Conservation (phyloP, 2,329 filamentous ascomycete species). For the Akanthomyces uredinophilus region DNA sequence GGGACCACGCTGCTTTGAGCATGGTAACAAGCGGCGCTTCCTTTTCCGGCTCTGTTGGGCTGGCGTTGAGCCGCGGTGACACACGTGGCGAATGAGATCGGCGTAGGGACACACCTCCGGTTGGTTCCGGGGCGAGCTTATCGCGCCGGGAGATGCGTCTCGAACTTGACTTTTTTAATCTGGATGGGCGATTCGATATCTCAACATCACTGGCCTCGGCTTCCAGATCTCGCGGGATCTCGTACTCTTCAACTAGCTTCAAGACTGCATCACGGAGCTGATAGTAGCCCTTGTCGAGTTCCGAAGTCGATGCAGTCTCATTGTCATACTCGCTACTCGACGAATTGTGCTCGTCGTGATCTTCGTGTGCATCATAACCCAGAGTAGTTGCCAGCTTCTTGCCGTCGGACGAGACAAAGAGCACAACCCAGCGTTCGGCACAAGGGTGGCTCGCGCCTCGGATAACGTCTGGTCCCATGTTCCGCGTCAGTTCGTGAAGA, state of each 20-base stretch:
- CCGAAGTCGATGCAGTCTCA: constrained; percentile 56
- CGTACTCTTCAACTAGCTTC: constrained; percentile 76
- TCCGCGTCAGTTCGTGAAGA: constrained; percentile 65
- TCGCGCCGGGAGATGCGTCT: constrained; percentile 39
- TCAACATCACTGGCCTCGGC: constrained; percentile 54
- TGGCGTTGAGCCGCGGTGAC: neutral
- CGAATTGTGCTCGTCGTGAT: constrained; percentile 53
- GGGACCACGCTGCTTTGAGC: constrained; percentile 69
- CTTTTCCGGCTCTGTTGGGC: constrained; percentile 21
- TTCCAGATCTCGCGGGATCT: constrained; percentile 65
- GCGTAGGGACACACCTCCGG: constrained; percentile 6
- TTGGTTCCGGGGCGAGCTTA: constrained; percentile 4
- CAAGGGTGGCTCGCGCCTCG: constrained; percentile 72
- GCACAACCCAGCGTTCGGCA: constrained; percentile 74
- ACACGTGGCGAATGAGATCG: neutral
- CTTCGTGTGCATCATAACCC: constrained; percentile 64
- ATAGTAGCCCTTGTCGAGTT: constrained; percentile 74
- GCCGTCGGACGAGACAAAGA: constrained; percentile 73
- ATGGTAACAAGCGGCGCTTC: constrained; percentile 52
- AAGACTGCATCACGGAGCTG: constrained; percentile 75
- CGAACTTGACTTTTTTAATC: constrained; percentile 53
- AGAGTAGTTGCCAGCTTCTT: constrained; percentile 64
- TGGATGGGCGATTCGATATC: constrained; percentile 66
- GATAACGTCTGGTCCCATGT: constrained; percentile 57
- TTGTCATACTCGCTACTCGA: constrained; percentile 57